Base-by-base conservation (phyloP, 371 early-diverging fungal genomes). In the Entomophthora muscae region DNA sequence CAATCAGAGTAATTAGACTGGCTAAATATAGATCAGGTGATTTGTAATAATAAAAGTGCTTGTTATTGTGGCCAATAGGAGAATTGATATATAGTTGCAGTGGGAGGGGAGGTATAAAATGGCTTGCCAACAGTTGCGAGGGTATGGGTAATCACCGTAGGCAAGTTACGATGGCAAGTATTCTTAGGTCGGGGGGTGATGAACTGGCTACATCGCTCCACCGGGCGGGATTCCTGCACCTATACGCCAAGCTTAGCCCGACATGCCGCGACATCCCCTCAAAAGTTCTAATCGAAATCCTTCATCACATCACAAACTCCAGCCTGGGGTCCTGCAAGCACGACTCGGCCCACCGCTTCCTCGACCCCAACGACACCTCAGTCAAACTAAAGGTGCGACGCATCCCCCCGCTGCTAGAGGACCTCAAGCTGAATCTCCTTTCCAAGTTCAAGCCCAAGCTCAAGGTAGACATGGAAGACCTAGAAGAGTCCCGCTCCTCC, bases 91-190 rank as follows among this genome's bases (percentile, higher is more conserved):
- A n/a, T n/a, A n/a, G n/a, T n/a, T n/a, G n/a, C n/a, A n/a, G n/a
- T n/a, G n/a, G n/a, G n/a, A n/a, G n/a, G n/a, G n/a, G n/a, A n/a
- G n/a, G n/a, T n/a, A n/a, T n/a, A n/a, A n/a, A n/a, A n/a, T n/a
- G n/a, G n/a, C n/a, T n/a, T n/a, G n/a, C n/a, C n/a, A n/a, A n/a
- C n/a, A n/a, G n/a, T n/a, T n/a, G n/a, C n/a, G n/a, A n/a, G n/a
- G n/a, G n/a, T n/a, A n/a, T n/a, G n/a, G n/a, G n/a, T n/a, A 57
- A 57, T 26, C 26, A 12, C 26, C 26, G 58, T 13, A 26, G 58
- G 58, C 58, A 57, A 26, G 58, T 57, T 2, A 57, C 58, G 58
- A 57, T 57, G 58, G 58, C 58, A 31, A 29, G 29, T 3, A 57
- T 57, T 26, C 29, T 57, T 21, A 12, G 21, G 12, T 26, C 26